phyloP scores from a whole-genome alignment of 2,329 filamentous ascomycete genomes.

The Cladosporium sp. region DNA sequence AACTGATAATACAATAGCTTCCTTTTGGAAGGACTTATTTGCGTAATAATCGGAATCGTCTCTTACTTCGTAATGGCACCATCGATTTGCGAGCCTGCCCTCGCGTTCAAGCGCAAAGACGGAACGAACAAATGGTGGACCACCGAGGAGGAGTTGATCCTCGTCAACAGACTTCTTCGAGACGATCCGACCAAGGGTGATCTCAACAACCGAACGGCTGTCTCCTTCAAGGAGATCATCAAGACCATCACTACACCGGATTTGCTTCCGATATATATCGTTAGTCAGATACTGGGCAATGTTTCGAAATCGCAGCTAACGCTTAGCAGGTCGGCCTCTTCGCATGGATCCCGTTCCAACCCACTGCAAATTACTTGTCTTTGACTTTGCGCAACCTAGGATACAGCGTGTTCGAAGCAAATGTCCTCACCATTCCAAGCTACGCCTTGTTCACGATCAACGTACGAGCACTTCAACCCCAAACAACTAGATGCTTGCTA shows the following conservation, averaged over 20 bases:
- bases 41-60: conserved; percentile 24
- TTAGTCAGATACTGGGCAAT: neutral
- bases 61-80: conserved; percentile 37
- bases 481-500: conserved; percentile 28
- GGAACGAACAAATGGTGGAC: conserved; percentile 62
- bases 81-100: conserved; percentile 54
- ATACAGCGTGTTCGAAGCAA: conserved; percentile 49
- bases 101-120: conserved; percentile 59
- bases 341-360: conserved; percentile 49
- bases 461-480: conserved; percentile 28
- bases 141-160: conserved; percentile 62
- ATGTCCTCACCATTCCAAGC: conserved; percentile 57
- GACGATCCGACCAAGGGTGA: conserved; percentile 54
- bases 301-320: neutral
- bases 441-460: conserved; percentile 40
- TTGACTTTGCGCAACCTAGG: conserved; percentile 32
- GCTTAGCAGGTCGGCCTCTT: conserved; percentile 15
- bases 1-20: conserved; percentile 15
- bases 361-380: conserved; percentile 53
- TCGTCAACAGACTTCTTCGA: conserved; percentile 57
- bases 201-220: conserved; percentile 58
- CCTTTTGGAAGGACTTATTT: conserved; percentile 29
- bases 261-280: conserved; percentile 38
- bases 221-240: conserved; percentile 41
- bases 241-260: conserved; percentile 21